Evolutionary conservation across 805 yeast species (phyloP).

Genomic region (Geotrichum ghanense): DNA sequence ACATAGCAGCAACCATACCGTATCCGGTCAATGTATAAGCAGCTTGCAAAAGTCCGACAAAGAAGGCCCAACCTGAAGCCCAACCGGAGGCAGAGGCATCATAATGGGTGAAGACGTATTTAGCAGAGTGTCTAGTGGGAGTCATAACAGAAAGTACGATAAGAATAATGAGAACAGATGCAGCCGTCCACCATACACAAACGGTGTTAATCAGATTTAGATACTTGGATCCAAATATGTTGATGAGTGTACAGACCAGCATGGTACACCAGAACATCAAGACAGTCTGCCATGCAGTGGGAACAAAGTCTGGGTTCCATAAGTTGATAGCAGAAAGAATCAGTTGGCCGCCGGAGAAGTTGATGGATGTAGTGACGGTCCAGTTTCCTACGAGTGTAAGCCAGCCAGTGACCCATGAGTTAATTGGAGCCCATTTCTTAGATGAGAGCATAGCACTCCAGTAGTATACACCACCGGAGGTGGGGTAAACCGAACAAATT

Average conservation of each 20-base stretch:
- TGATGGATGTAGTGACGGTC: slow-evolving; percentile 24
- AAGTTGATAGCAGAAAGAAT: slow-evolving; percentile 4
- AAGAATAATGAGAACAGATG: slow-evolving; percentile 12
- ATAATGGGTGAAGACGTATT: slow-evolving; percentile 23
- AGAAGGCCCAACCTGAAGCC: slow-evolving; percentile 58
- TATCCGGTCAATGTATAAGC: slow-evolving; percentile 74
- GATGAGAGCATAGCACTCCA: slow-evolving; percentile 19
- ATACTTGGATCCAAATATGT: slow-evolving; percentile 13
- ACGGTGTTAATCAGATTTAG: slow-evolving; percentile 14
- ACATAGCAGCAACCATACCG: slow-evolving; percentile 69
- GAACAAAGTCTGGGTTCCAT: slow-evolving; percentile 10
- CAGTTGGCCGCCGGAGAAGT: slow-evolving; percentile 10
- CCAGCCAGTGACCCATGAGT: slow-evolving; percentile 28
- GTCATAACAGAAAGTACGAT: slow-evolving; percentile 14
- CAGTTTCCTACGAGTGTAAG: slow-evolving; percentile 42
- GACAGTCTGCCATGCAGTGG: slow-evolving; percentile 18
- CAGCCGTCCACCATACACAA: slow-evolving; percentile 14
- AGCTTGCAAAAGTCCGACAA: slow-evolving; percentile 69
- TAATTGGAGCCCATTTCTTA: slow-evolving; percentile 36
- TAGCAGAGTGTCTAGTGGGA: slow-evolving; percentile 14
- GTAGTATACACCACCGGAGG: slow-evolving; percentile 17
- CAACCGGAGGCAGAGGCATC: slow-evolving; percentile 37
- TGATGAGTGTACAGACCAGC: slow-evolving; percentile 10
- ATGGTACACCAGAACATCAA: slow-evolving; percentile 12
- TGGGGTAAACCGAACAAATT: slow-evolving; percentile 29